Conservation (phyloP, 495 filamentous ascomycete genomes). For the Talaromyces borbonicus region DNA sequence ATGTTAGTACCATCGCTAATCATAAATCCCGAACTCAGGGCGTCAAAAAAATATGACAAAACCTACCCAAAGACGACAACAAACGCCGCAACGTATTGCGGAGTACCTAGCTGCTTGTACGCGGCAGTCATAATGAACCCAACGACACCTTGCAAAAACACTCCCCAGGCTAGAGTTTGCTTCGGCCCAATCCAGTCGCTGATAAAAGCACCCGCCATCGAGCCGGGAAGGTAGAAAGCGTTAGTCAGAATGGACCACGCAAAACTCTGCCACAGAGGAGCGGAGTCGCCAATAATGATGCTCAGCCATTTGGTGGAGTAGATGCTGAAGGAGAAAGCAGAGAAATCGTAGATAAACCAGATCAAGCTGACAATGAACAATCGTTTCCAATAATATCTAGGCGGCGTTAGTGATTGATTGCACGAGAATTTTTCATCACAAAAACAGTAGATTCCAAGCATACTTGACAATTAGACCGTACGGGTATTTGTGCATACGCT, state of each 20-base stretch:
- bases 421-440: not conserved
- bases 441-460: constrained; percentile 7
- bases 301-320: constrained; percentile 62
- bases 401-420: constrained; percentile 6
- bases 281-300: constrained; percentile 47
- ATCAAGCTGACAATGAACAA: constrained; percentile 60
- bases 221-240: constrained; percentile 78
- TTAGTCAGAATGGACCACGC: constrained; percentile 83
- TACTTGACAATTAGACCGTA: constrained; percentile 41
- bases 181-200: constrained; percentile 71
- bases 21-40: no score
- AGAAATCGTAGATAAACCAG: constrained; percentile 93
- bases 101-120: constrained; percentile 53
- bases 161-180: constrained; percentile 56
- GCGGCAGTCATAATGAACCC: constrained; percentile 80
- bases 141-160: constrained; percentile 59
- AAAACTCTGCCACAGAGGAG: constrained; percentile 62
- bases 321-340: constrained; percentile 67
- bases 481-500: constrained; percentile 45
- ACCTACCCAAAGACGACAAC: constrained; percentile 58
- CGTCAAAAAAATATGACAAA: not conserved
- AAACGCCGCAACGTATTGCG: constrained; percentile 61
- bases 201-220: constrained; percentile 60
- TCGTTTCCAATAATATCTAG: constrained; percentile 43
- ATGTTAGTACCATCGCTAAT: no score